Evolutionary conservation across 2,329 filamentous ascomycete species (phyloP).

Genomic region (Clonostachys chloroleuca): DNA sequence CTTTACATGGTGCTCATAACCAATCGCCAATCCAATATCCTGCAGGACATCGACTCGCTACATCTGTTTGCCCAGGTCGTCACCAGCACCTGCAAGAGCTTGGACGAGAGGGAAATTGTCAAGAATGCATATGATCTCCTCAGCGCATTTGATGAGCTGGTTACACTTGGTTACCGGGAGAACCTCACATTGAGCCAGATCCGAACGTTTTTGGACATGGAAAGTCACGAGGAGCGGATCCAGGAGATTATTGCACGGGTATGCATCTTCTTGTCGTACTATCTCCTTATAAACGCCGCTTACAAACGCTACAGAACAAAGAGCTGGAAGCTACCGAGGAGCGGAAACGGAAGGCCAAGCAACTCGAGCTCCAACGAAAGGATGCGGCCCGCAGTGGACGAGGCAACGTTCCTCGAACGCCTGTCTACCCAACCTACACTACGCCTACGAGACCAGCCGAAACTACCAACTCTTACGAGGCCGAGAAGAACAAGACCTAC

Average conservation of each 20-base stretch:
- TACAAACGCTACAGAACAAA: conserved; percentile 67
- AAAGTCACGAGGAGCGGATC: conserved; percentile 97
- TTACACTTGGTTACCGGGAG: conserved; percentile 92
- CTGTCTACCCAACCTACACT: conserved; percentile 85
- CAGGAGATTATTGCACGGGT: conserved; percentile 95
- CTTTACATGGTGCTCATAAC: conserved; percentile 99
- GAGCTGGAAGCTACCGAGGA: conserved; percentile 97
- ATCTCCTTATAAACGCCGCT: background rate
- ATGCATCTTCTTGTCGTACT: conserved; percentile 21
- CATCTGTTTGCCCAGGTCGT: conserved; percentile 98
- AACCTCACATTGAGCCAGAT: conserved; percentile 96
- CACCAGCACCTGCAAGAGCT: conserved; percentile 88
- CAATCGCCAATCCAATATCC: conserved; percentile 98
- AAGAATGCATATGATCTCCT: conserved; percentile 95
- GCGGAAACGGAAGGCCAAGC: conserved; percentile 97
- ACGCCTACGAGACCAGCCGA: conserved; percentile 72
- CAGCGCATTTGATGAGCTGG: conserved; percentile 94
- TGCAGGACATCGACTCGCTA: conserved; percentile 97
- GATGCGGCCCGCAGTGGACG: conserved; percentile 79
- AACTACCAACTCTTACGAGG: conserved; percentile 91
- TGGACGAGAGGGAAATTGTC: conserved; percentile 93
- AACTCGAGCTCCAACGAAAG: conserved; percentile 97
- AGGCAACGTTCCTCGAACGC: conserved; percentile 63
- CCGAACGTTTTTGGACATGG: conserved; percentile 99
- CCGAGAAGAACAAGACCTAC: conserved; percentile 91